Conservation (phyloP, 1,284 basidiomycete genomes). For the Ceratobasidium papillatum region DNA sequence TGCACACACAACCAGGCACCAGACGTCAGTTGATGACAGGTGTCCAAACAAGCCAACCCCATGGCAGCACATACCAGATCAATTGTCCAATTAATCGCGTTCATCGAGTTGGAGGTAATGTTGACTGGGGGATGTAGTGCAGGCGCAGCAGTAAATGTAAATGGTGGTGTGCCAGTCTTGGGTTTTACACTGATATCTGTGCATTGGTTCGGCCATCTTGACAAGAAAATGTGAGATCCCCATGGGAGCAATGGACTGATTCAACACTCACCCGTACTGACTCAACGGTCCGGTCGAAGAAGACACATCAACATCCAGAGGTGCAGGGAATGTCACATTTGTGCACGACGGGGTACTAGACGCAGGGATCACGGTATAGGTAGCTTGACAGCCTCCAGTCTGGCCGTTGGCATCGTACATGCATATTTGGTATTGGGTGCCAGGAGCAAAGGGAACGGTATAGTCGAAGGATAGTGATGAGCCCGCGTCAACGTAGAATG, state of each 20-base stretch:
- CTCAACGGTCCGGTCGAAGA: slow-evolving; percentile 29
- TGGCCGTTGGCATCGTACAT: slow-evolving; percentile 66
- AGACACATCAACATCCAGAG: slow-evolving; percentile 21
- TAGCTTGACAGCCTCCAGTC: slow-evolving; percentile 67
- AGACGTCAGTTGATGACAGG: not conserved
- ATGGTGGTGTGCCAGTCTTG: slow-evolving; percentile 67
- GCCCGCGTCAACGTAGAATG: slow-evolving; percentile 63
- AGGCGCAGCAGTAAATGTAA: slow-evolving; percentile 67
- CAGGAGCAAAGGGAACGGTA: slow-evolving; percentile 65
- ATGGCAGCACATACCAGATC: slow-evolving; percentile 52
- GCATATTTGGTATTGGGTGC: slow-evolving; percentile 71
- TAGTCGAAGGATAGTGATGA: slow-evolving; percentile 62
- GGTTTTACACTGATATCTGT: slow-evolving; percentile 56
- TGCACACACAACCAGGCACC: slow-evolving; percentile 43
- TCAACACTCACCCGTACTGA: slow-evolving; percentile 30
- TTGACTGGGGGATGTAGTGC: slow-evolving; percentile 67
- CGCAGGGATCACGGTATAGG: slow-evolving; percentile 59
- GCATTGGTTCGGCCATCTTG: slow-evolving; percentile 57
- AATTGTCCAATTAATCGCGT: slow-evolving; percentile 65
- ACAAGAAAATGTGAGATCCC: slow-evolving; percentile 44
- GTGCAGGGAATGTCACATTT: slow-evolving; percentile 38
- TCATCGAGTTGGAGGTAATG: slow-evolving; percentile 57
- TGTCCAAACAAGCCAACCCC: not conserved
- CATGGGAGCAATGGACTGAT: not conserved
- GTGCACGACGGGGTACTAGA: slow-evolving; percentile 26